These are phyloP conservation scores for Fusarium ramigenum DNA, from an alignment of 2,329 filamentous ascomycete species.

Conservation along the genomic window DNA sequence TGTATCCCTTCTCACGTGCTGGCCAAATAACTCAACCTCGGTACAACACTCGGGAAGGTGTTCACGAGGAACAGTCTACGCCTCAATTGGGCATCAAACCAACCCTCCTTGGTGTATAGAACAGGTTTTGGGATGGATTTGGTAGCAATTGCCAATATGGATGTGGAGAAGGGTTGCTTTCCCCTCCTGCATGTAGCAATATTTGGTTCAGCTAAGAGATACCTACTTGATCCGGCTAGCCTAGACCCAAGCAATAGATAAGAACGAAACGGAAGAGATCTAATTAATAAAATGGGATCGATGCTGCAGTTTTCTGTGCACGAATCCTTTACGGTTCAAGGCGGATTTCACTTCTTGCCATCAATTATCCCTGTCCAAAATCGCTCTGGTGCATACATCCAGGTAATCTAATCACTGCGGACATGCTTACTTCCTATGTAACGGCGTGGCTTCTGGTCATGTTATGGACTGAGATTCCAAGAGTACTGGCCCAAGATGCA, in stretches of 20 bases:
- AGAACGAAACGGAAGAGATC: accelerated
- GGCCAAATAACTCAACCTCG: neutral
- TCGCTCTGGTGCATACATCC: too few relatives aligned
- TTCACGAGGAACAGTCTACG: neutral
- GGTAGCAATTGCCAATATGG: neutral
- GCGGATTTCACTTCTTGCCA: too few relatives aligned
- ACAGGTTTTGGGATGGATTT: neutral
- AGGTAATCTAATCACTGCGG: accelerated
- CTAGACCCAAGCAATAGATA: too few relatives aligned
- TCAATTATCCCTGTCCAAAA: too few relatives aligned
- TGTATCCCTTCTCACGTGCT: neutral
- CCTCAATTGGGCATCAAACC: neutral
- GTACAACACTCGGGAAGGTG: neutral
- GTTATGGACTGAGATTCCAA: accelerated
- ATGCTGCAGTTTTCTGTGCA: too few relatives aligned
- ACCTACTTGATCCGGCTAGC: neutral
- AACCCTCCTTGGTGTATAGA: too few relatives aligned
- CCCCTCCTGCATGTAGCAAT: neutral
- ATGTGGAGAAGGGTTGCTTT: neutral
- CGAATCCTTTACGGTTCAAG: too few relatives aligned
- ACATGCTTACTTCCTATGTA: neutral
- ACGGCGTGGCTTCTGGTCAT: neutral
- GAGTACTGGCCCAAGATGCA: neutral
- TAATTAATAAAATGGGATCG: accelerated
- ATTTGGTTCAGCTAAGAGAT: neutral